These are phyloP conservation scores for Solanum rostratum DNA, from an alignment of 257 asterid genomes.

Conservation along the genomic window DNA sequence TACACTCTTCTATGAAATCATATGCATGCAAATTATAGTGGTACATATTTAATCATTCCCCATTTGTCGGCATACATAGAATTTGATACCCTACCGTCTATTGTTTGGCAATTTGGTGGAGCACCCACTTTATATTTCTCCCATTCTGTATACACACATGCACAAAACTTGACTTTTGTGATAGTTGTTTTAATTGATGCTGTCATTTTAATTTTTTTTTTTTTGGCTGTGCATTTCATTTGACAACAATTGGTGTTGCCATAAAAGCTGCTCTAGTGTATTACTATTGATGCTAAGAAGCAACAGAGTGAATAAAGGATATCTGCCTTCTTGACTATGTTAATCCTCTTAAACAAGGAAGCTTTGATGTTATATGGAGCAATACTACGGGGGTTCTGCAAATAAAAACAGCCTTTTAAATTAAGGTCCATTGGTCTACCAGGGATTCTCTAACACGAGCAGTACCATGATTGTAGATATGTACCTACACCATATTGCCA, in stretches of 20 bases:
- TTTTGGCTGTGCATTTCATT: not conserved
- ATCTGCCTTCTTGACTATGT: not conserved
- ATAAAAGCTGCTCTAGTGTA: not conserved
- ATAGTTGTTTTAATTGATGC: not conserved
- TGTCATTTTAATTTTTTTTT: not conserved
- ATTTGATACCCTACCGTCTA: not conserved
- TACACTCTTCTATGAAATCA: not conserved
- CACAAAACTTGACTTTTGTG: not conserved
- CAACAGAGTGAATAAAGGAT: not conserved
- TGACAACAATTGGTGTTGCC: not conserved
- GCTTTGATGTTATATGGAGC: not conserved
- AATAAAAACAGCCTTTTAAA: not conserved
- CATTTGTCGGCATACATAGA: not conserved
- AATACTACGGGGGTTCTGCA: not conserved
- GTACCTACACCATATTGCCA: not conserved
- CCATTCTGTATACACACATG: not conserved
- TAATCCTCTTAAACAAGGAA: not conserved
- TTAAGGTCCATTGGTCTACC: not conserved
- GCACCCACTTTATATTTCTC: not conserved
- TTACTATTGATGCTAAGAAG: not conserved
- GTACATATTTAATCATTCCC: not conserved
- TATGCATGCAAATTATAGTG: not conserved
- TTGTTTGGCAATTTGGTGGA: not conserved
- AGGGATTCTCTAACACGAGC: not conserved
- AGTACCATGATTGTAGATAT: not conserved